Evolutionary conservation across 306 rosid species (phyloP).

Genomic region (Malus orientalis): DNA sequence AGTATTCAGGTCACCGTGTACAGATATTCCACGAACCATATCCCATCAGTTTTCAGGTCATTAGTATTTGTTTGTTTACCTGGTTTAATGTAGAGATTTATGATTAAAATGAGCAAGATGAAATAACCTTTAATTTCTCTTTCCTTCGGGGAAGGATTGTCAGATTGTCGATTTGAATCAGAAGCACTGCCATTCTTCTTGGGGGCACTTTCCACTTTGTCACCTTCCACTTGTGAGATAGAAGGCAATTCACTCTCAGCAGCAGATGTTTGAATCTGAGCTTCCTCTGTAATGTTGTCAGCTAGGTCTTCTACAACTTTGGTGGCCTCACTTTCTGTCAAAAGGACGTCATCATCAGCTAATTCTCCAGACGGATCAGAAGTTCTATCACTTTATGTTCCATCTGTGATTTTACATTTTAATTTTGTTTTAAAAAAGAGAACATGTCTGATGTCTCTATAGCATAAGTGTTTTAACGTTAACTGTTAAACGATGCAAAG

Average conservation of each 20-base stretch:
- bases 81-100: background rate
- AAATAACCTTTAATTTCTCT: constrained; percentile 36
- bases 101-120: constrained; percentile 12
- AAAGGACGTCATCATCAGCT: constrained; percentile 11
- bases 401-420: background rate
- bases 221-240: constrained; percentile 18
- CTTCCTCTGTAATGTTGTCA: constrained; percentile 15
- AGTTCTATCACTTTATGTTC: background rate
- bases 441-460: background rate
- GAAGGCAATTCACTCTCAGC: constrained; percentile 27
- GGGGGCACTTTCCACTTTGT: background rate
- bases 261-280: constrained; percentile 9
- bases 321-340: constrained; percentile 11
- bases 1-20: background rate
- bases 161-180: constrained; percentile 26
- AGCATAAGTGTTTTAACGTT: background rate
- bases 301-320: constrained; percentile 15
- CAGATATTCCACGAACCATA: background rate
- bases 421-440: background rate
- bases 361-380: constrained; percentile 10
- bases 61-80: background rate
- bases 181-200: constrained; percentile 24
- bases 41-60: background rate
- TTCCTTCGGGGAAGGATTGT: constrained; percentile 23
- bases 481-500: background rate